Percentiles rank a stretch among this genome's conserved stretches.
Conservation (phyloP, 495 filamentous ascomycete species). For the Beverwykella pulmonaria region DNA sequence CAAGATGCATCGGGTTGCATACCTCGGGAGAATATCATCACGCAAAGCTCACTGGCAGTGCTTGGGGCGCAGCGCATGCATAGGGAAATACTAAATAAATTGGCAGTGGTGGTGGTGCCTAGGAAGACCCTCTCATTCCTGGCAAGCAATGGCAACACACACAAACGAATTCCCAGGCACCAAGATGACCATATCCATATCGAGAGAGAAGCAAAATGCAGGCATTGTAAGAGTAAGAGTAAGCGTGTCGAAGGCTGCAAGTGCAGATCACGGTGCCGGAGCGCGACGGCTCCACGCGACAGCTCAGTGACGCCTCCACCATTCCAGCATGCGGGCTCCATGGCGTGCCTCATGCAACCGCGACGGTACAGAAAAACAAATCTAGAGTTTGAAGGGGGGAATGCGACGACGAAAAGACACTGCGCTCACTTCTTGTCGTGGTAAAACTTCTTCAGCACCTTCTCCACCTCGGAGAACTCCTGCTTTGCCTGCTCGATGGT, state of each 20-base stretch:
- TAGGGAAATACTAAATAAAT: background rate
- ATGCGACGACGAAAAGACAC: background rate
- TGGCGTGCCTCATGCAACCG: background rate
- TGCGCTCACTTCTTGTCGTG: conserved; percentile 45
- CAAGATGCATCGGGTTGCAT: too few relatives aligned
- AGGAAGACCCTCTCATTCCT: conserved; percentile 7
- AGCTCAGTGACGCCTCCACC: background rate
- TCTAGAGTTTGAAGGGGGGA: background rate
- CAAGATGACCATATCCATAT: background rate
- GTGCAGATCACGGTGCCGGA: background rate
- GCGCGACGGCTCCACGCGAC: background rate
- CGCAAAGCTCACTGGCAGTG: background rate
- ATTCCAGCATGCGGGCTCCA: background rate
- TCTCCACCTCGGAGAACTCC: conserved; percentile 77
- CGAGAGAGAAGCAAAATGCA: background rate
- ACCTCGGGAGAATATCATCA: background rate
- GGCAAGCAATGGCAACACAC: conserved; percentile 13
- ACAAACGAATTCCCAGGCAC: background rate
- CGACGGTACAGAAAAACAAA: background rate
- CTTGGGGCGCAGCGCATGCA: background rate
- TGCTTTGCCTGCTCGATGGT: conserved; percentile 70
- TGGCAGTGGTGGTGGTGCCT: background rate
- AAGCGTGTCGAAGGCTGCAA: background rate
- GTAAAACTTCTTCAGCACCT: conserved; percentile 73
- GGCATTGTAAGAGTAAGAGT: conserved; percentile 4